Evolutionary conservation across 2,329 filamentous ascomycete genomes (phyloP), one percentile per base, ranked within the genome.

Genomic region (Curvularia verruculosa): DNA sequence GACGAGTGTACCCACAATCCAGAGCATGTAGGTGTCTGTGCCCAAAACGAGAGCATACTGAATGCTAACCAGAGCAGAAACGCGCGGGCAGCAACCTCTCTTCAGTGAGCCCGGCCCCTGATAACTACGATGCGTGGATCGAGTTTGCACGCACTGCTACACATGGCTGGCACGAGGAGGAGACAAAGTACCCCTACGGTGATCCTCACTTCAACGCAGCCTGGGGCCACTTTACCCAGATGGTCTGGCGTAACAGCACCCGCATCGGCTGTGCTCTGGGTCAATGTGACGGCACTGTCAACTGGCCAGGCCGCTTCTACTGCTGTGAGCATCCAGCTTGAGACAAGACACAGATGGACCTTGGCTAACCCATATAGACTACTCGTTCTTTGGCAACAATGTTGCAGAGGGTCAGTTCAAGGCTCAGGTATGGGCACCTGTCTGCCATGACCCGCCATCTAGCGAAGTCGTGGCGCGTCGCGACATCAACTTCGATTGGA

Each of bases 221-320:
- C 7, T 72, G 69, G 66, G 73, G 71, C 19, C 74, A 77, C 65
- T 77, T 77, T 65, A 71, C 72, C 6, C 75, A 77, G 66, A 63
- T 77, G 61, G 74, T 77, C 49, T 77, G 75, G 75, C 73, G 73
- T 47, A 71, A 73, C 58, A 68, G 66, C 12, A 61, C 68, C 2
- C 69, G 65, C n/a, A 58, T 77, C 28, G 75, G 75, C 36, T 77
- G 75, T 55, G 74, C 75, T 40, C 39, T 75, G 3, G 65, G 63
- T 18, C 60, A 69, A 52, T 75, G 74, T 63, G 57, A 64, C 41
- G 53, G 57, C 23, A 40, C 53, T 18, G 64, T 63, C 15, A 29
- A 60, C 18, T 71, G 51, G 49, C 68, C 73, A 1, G 71, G 58
- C n/a, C 74, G 74, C 51, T 61, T 76, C 56, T 74, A 71, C 60